phyloP scores from a whole-genome alignment of 1,284 basidiomycete species.

The Ustilago loliicola region DNA sequence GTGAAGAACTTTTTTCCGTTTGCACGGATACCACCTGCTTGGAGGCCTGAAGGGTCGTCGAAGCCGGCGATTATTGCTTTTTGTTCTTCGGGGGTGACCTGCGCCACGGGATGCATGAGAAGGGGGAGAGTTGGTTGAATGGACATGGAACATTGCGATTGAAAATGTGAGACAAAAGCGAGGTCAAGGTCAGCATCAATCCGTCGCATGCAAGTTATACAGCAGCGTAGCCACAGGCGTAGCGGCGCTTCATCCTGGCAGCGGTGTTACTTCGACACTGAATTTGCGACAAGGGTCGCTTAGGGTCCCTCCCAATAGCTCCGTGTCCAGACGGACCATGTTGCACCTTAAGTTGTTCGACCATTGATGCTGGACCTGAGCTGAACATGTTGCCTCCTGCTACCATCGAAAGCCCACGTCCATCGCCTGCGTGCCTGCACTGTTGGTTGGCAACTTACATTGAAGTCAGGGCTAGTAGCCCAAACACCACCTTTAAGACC shows the following conservation, averaged over 20 bases:
- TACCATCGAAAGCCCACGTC: background rate
- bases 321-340: too few species aligned
- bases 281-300: too few species aligned
- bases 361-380: too few species aligned
- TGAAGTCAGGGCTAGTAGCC: conserved; percentile 83
- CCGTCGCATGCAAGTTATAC: too few species aligned
- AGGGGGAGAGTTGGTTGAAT: background rate
- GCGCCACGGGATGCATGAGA: background rate
- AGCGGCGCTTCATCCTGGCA: too few species aligned
- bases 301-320: too few species aligned
- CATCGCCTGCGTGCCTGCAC: too few species aligned
- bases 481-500: conserved; percentile 88
- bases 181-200: too few species aligned
- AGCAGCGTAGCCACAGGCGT: too few species aligned
- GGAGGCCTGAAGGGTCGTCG: conserved; percentile 71
- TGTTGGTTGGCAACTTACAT: conserved; percentile 73
- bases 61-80: conserved; percentile 77
- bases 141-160: background rate
- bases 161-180: background rate
- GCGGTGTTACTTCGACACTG: too few species aligned
- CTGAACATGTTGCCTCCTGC: background rate
- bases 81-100: conserved; percentile 85
- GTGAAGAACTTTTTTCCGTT: conserved; percentile 85
- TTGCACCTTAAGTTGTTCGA: too few species aligned
- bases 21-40: conserved; percentile 78